Conservation (phyloP, 2,329 filamentous ascomycete genomes). For the Akanthomyces muscarius region DNA sequence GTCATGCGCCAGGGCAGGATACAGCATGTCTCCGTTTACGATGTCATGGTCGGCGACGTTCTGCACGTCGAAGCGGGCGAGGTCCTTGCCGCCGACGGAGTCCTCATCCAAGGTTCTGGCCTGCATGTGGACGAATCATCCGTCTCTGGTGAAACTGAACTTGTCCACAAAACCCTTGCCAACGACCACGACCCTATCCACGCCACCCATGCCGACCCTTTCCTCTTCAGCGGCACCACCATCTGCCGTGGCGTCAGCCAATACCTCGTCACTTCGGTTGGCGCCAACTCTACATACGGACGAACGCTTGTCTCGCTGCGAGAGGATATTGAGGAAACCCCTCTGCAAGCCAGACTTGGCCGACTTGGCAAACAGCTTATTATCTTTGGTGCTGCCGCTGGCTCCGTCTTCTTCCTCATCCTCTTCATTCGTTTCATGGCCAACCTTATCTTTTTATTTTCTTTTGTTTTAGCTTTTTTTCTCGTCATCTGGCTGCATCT, state of each 20-base stretch:
- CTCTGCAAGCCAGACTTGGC: constrained; percentile 73
- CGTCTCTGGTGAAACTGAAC: constrained; percentile 58
- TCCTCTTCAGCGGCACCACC: constrained; percentile 76
- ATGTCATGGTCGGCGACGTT: constrained; percentile 70
- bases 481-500: too few relatives aligned
- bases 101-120: constrained; percentile 69
- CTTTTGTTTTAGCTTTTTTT: too few relatives aligned
- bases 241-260: constrained; percentile 72
- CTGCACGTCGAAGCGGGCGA: constrained; percentile 71
- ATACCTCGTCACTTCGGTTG: constrained; percentile 71
- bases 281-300: constrained; percentile 69
- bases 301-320: constrained; percentile 75
- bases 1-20: constrained; percentile 71
- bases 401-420: constrained; percentile 38
- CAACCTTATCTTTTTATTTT: too few relatives aligned
- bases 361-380: constrained; percentile 73
- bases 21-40: constrained; percentile 64
- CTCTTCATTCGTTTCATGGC: constrained; percentile 41
- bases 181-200: constrained; percentile 58
- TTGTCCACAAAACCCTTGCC: constrained; percentile 59
- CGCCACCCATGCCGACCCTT: constrained; percentile 59
- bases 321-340: constrained; percentile 73
- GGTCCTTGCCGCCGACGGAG: too few relatives aligned
- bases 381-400: constrained; percentile 37
- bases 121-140: constrained; percentile 63